These are phyloP conservation scores for Rutstroemia sp. DNA, from an alignment of 2,329 filamentous ascomycete species.

Conservation along the genomic window DNA sequence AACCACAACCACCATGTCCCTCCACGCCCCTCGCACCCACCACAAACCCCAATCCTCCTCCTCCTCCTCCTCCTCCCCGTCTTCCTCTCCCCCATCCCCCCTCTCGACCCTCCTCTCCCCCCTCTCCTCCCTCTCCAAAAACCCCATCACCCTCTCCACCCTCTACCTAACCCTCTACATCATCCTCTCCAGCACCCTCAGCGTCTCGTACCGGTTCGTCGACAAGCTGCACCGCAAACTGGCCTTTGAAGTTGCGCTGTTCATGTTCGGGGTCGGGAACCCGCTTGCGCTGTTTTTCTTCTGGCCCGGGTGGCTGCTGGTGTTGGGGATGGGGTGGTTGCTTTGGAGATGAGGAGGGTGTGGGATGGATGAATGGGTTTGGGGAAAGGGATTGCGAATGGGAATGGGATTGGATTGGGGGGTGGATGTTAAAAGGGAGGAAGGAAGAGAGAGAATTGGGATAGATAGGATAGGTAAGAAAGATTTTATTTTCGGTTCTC, in stretches of 20 bases:
- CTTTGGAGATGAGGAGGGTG: not conserved
- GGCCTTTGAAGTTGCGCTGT: constrained; percentile 24
- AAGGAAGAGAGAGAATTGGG: not conserved
- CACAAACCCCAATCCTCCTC: not conserved
- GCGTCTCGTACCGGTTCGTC: constrained; percentile 13
- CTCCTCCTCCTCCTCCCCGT: constrained; percentile 11
- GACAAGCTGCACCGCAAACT: constrained; percentile 15
- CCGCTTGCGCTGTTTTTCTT: constrained; percentile 23
- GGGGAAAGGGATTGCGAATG: not conserved
- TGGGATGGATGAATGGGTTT: not conserved
- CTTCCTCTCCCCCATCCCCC: constrained; percentile 7
- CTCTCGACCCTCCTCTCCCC: constrained; percentile 13
- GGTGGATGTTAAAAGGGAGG: not conserved
- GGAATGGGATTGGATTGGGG: no score
- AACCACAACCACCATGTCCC: constrained; percentile 11
- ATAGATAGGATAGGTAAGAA: not conserved
- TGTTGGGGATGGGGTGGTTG: constrained; percentile 1
- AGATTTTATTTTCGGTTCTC: not conserved
- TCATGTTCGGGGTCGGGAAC: constrained; percentile 25
- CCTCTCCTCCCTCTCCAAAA: not conserved
- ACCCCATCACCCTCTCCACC: constrained; percentile 14
- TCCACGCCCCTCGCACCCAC: constrained; percentile 8
- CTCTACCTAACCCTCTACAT: constrained; percentile 17
- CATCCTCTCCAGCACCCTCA: constrained; percentile 15
- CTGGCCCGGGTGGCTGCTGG: constrained; percentile 29